Percentiles rank a stretch among this genome's conserved stretches.
Evolutionary conservation across 441 rosid genomes (phyloP).

Genomic region (Gossypium lobatum): DNA sequence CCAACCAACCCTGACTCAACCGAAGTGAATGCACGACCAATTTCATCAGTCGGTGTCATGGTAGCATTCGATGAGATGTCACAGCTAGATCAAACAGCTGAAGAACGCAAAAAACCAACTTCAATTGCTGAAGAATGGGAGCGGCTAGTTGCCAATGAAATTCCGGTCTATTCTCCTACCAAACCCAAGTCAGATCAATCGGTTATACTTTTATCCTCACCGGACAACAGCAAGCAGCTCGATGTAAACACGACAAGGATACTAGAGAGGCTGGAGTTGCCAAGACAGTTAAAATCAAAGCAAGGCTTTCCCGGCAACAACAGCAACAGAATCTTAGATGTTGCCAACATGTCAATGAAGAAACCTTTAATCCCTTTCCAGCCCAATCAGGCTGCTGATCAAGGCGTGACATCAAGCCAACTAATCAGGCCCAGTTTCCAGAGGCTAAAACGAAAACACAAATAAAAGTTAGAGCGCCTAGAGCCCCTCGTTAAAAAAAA

Average conservation of each 20-base stretch:
- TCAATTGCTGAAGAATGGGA: slow-evolving; percentile 82
- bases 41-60: slow-evolving; percentile 17
- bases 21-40: slow-evolving; percentile 18
- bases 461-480: slow-evolving; percentile 18
- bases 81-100: slow-evolving; percentile 16
- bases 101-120: slow-evolving; percentile 35
- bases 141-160: slow-evolving; percentile 59
- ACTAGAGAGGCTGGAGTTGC: slow-evolving; percentile 80
- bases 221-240: slow-evolving; percentile 37
- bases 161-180: slow-evolving; percentile 42
- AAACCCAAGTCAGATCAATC: slow-evolving; percentile 31
- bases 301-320: slow-evolving; percentile 40
- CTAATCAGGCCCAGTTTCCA: slow-evolving; percentile 72
- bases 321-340: slow-evolving; percentile 26
- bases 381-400: slow-evolving; percentile 33
- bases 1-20: slow-evolving; percentile 29
- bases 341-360: slow-evolving; percentile 30
- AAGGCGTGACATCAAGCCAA: slow-evolving; percentile 44
- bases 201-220: slow-evolving; percentile 32
- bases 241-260: slow-evolving; percentile 71
- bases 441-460: slow-evolving; percentile 58
- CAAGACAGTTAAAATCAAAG: slow-evolving; percentile 55
- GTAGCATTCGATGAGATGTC: slow-evolving; percentile 27
- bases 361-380: slow-evolving; percentile 55
- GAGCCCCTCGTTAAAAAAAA: neutral